Evolutionary conservation across 2,329 filamentous ascomycete species (phyloP).

Genomic region (Huntiella savannae): DNA sequence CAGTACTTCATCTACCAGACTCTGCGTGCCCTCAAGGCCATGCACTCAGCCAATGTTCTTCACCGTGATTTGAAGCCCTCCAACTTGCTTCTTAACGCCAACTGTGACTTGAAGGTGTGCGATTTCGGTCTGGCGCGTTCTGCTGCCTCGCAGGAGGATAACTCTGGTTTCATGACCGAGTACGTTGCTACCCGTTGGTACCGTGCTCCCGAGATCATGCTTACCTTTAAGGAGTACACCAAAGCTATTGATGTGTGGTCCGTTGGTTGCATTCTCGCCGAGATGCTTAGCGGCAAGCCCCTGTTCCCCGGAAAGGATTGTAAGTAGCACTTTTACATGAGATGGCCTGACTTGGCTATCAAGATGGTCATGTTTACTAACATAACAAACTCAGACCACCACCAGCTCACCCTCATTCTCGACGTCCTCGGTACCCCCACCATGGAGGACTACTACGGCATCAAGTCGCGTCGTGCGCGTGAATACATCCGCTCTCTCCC

Average conservation of each 20-base stretch:
- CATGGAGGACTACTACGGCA: slow-evolving; percentile 99
- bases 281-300: slow-evolving; percentile 98
- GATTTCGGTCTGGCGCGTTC: slow-evolving; percentile 94
- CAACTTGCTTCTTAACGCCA: slow-evolving; percentile 90
- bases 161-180: slow-evolving; percentile 99
- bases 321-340: slow-evolving; percentile 28
- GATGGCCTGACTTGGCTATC: neutral
- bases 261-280: slow-evolving; percentile 90
- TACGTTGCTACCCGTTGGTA: slow-evolving; percentile 99
- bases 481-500: slow-evolving; percentile 97
- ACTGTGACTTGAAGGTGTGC: slow-evolving; percentile 97
- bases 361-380: neutral
- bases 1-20: slow-evolving; percentile 99
- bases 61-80: slow-evolving; percentile 96
- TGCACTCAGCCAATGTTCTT: slow-evolving; percentile 97
- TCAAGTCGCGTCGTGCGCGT: slow-evolving; percentile 90
- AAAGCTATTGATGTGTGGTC: slow-evolving; percentile 99
- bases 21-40: slow-evolving; percentile 87
- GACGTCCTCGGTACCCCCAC: slow-evolving; percentile 95
- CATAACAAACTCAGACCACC: slow-evolving; percentile 49
- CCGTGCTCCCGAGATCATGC: slow-evolving; percentile 97
- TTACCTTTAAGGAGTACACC: slow-evolving; percentile 99
- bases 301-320: slow-evolving; percentile 97
- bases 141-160: slow-evolving; percentile 92
- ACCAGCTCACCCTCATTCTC: slow-evolving; percentile 90